Conservation (phyloP, 2,329 filamentous ascomycete species). For the Stagonosporopsis vannaccii region DNA sequence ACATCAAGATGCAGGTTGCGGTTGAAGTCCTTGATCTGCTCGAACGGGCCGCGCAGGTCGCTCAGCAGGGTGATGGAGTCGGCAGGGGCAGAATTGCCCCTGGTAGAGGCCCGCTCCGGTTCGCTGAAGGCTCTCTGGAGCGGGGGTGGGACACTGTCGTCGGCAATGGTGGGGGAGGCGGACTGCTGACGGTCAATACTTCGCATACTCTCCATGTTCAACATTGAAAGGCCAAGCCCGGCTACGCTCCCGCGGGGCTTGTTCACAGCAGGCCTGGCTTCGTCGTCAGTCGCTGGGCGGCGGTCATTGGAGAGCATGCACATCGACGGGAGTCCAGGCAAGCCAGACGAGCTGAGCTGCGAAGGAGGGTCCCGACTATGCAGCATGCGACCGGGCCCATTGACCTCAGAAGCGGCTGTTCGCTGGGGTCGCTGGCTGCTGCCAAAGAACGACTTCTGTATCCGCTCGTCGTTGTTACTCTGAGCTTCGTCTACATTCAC, state of each 20-base stretch:
- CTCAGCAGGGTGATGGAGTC: slow-evolving; percentile 24
- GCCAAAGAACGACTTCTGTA: slow-evolving; percentile 19
- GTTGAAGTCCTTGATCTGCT: slow-evolving; percentile 41
- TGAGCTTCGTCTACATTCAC: slow-evolving; percentile 20
- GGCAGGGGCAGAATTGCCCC: slow-evolving; percentile 29
- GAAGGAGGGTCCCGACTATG: slow-evolving; percentile 34
- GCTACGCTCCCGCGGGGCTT: slow-evolving; percentile 33
- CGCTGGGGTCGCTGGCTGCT: slow-evolving; percentile 24
- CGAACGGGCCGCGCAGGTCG: slow-evolving; percentile 31
- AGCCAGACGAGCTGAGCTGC: slow-evolving; percentile 42
- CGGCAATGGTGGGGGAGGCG: slow-evolving; percentile 40
- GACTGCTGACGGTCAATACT: slow-evolving; percentile 40
- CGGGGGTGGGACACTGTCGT: slow-evolving; percentile 26
- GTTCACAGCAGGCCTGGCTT: slow-evolving; percentile 29
- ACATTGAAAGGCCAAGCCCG: slow-evolving; percentile 46
- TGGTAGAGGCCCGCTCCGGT: slow-evolving; percentile 23
- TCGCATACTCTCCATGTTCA: slow-evolving; percentile 34
- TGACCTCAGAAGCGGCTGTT: slow-evolving; percentile 27
- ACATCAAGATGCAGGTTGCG: slow-evolving; percentile 43
- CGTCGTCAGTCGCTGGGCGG: slow-evolving; percentile 34
- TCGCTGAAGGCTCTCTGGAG: slow-evolving; percentile 27
- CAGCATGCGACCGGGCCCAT: slow-evolving; percentile 29
- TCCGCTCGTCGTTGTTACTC: slow-evolving; percentile 15
- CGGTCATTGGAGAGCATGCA: slow-evolving; percentile 48
- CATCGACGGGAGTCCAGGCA: slow-evolving; percentile 48